Evolutionary conservation across 2,329 filamentous ascomycete genomes (phyloP), one percentile per base, ranked within the genome.

Genomic region (Botrytis medusae): DNA sequence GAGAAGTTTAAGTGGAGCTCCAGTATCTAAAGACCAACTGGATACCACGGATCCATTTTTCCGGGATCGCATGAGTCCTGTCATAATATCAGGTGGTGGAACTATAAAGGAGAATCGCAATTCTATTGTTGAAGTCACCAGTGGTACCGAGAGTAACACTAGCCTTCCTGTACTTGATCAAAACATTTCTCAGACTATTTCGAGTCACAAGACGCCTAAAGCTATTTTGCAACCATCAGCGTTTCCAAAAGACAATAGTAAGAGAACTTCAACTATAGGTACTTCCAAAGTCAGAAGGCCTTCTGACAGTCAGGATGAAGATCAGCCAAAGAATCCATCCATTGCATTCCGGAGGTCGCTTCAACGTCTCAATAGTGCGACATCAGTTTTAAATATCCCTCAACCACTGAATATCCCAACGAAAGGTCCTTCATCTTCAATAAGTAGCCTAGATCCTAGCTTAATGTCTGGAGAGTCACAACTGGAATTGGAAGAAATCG

Each of bases 61-160:
- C 20, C 82, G 86, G 40, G 87, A 91, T 71, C 85, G 90, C 20
- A 87, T 91, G 82, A 90, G 88, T 71, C 90, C 90, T 1, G 89
- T 92, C 20, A 85, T 92, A 59, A 92, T 92, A 77, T 85, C 89
- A 18, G 90, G 82, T 44, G 81, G 90, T 12, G 90, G 90, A 42
- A 88, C 87, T 74, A 81, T 91, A 10, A 81, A 90, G 57, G 87
- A 90, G 78, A 91, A 91, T 77, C 83, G 84, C 57, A 91, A 91
- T 76, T 79, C 83, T 2, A 86, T 84, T 76, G 81, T 83, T 22
- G 87, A 88, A 20, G 77, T 88, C 37, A 77, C 88, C 42, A 80
- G 77, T 67, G 83, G 85, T 29, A 84, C 84, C 1, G 86, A 87
- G 73, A 89, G 86, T 79, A 85, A 84, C 72, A 86, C 85, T 68